Base-by-base conservation (phyloP, 495 filamentous ascomycete species). In the Pyronema omphalodes region DNA sequence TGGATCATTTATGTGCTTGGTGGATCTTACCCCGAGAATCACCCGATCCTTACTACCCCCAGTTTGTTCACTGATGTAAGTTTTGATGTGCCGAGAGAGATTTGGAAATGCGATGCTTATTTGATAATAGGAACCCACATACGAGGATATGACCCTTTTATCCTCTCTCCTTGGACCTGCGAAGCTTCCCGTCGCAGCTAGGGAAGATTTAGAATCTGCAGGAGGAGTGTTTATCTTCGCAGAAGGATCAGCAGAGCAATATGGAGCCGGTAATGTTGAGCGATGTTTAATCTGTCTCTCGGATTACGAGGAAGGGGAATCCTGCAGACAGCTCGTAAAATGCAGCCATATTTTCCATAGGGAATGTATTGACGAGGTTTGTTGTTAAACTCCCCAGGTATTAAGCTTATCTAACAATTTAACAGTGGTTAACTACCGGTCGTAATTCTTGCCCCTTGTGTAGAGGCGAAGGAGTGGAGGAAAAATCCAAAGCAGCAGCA, bases 1-100 rank as follows among this genome's bases (percentile, higher is more conserved):
- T 86, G 82, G 82, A 73, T 86, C 59, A 85, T 86, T 17, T 86
- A 86, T 63, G 81, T 86, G 9, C 79, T 86, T 47, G 82, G 82
- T 45, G 82, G 83, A 23, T 83, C 80, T 54, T 74, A 85, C 33
- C 81, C 83, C 3, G 80, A 84, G 60, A 81, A 84, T 61, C 83
- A 86, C 57, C 82, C 82, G 44, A 82, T 83, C 14, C 74, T 86
- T 59, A 81, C 82, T 14, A 83, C 82, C 5, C 82, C 82, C 15
- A 83, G 80, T 57, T 68, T 86, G 9, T 86, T 85, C 65, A 85
- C 82, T 19, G 82, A 86, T 68, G 77, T 80, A 72, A 66, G 73
- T 64, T 35, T 36, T 14, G 33, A 33, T 52, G 15, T n/a, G 15
- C 37, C 34, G 35, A 9, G 18, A 12, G 18, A 29, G 14, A 37